These are phyloP conservation scores for Wickerhamiella infanticola DNA, from an alignment of 1,139 yeast species.

Conservation along the genomic window DNA sequence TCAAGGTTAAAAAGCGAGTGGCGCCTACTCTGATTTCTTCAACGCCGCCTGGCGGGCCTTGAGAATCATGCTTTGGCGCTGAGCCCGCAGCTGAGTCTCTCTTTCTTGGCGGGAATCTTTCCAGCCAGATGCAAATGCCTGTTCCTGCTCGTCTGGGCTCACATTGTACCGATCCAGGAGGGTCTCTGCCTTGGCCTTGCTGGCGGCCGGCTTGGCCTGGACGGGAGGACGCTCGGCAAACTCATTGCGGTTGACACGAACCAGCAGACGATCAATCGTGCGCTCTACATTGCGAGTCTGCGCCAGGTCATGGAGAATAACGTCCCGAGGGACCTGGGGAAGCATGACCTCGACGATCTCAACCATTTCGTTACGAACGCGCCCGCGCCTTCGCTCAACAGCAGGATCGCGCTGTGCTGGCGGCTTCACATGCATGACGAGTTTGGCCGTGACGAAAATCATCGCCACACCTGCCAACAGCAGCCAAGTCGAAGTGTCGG, in stretches of 20 bases:
- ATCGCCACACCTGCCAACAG: conserved; percentile 15
- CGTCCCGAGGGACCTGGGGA: conserved; percentile 55
- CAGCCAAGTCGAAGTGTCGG: conserved; percentile 16
- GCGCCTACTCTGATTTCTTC: conserved; percentile 18
- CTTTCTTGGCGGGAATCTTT: conserved; percentile 27
- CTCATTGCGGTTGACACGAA: background rate
- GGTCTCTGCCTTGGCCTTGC: conserved; percentile 5
- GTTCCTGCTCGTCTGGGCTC: conserved; percentile 3
- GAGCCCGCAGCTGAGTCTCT: conserved; percentile 29
- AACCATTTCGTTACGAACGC: conserved; percentile 67
- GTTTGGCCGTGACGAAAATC: conserved; percentile 7
- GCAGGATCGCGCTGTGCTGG: background rate
- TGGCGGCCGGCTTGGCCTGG: conserved; percentile 1
- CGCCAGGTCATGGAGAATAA: conserved; percentile 39
- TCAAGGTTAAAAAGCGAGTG: conserved; percentile 17
- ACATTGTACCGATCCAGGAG: conserved; percentile 20
- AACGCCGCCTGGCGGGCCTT: conserved; percentile 28
- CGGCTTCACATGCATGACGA: background rate
- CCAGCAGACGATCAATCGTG: conserved; percentile 27
- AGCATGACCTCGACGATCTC: conserved; percentile 76
- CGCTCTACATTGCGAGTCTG: conserved; percentile 66
- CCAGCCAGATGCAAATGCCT: conserved; percentile 21
- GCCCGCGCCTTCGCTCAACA: conserved; percentile 12
- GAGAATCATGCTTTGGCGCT: conserved; percentile 36
- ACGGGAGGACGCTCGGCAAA: conserved; percentile 34